Evolutionary conservation across 1,139 yeast species (phyloP).

Genomic region (Magnusiomyces sp.): DNA sequence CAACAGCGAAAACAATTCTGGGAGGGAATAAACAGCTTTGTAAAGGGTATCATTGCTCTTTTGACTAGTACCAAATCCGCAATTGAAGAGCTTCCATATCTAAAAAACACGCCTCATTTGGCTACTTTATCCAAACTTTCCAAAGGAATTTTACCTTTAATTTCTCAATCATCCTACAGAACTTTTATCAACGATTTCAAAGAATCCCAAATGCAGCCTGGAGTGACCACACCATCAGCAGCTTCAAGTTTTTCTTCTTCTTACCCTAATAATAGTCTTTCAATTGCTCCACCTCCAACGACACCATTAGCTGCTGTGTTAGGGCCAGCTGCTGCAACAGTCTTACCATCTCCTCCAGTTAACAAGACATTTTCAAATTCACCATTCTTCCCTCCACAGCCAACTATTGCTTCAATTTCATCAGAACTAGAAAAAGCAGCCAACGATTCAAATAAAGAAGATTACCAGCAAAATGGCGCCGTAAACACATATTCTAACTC

Average conservation of each 20-base stretch:
- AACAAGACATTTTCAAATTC: conserved; percentile 18
- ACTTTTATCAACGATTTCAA: conserved; percentile 16
- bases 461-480: too few species aligned
- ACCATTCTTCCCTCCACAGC: conserved; percentile 11
- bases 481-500: too few species aligned
- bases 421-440: too few species aligned
- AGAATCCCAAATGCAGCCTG: background rate
- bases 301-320: conserved; percentile 34
- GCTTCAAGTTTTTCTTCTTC: background rate
- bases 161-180: conserved; percentile 54
- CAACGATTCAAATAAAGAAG: too few species aligned
- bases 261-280: background rate
- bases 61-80: conserved; percentile 75
- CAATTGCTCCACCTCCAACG: conserved; percentile 19
- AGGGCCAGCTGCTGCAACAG: conserved; percentile 33
- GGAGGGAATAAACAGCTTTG: conserved; percentile 77
- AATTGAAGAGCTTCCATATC: conserved; percentile 69
- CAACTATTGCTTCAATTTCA: too few species aligned
- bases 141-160: conserved; percentile 75
- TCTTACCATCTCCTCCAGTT: conserved; percentile 22
- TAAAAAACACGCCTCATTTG: conserved; percentile 73
- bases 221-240: background rate
- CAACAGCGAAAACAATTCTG: conserved; percentile 63
- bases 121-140: conserved; percentile 80
- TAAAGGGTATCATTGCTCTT: conserved; percentile 75